Base-by-base conservation (phyloP, 805 yeast species). In the Candida sanyiensis region DNA sequence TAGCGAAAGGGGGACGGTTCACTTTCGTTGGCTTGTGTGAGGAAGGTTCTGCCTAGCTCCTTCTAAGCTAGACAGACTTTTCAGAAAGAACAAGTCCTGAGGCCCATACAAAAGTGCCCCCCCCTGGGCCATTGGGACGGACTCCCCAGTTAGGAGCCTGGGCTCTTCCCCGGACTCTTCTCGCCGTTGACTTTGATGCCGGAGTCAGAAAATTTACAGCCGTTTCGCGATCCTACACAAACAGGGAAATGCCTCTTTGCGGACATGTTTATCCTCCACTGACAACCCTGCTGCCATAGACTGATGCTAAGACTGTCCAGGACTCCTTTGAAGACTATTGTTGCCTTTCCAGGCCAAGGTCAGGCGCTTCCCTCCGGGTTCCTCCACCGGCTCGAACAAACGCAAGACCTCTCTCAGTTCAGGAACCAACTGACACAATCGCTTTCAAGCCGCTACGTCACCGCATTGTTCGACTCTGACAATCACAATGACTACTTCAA, bases 271-370 rank as follows among this genome's bases (percentile, higher is more conserved):
- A n/a, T n/a, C n/a, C n/a, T n/a, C n/a, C n/a, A n/a, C n/a, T n/a
- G n/a, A n/a, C n/a, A n/a, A n/a, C 26, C 9, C 26, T 23, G 26
- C 26, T 9, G 9, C 9, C 26, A 12, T 23, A 23, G 11, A 12
- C 12, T 12, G 7, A 45, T 45, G 47, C 31, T 48, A 16, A 42
- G 33, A 12, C 26, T 31, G 7, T 7, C 25, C 32, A 15, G 16
- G 43, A 13, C 44, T 37, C 28, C 9, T 27, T 3, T 12, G 30
- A 2, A 17, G 39, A 48, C 6, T 8, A 28, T 40, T 4, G 28
- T 54, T 11, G 46, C 52, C 0, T 44, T 50, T 13, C 59, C 59
- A 3, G 59, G 59, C 7, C 58, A 54, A 18, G 58, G 57, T 2
- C 45, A 45, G 13, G 5, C 23, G 8, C 25, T 22, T 13, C 37